Conservation (phyloP, 495 filamentous ascomycete genomes). For the Aspergillus carlsbadensis region DNA sequence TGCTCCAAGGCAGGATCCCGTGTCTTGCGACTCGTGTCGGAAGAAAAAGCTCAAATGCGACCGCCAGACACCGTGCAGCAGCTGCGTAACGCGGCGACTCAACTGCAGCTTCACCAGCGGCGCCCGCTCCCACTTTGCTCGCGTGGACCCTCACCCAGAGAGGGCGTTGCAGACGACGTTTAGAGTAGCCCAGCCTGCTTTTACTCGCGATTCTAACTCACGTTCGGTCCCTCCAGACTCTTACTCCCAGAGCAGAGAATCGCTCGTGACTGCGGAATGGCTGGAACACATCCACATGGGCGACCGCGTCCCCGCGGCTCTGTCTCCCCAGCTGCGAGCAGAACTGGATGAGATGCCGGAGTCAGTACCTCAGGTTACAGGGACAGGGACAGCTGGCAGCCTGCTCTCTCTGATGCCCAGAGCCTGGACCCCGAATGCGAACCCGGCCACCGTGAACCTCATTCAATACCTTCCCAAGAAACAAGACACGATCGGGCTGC, state of each 20-base stretch:
- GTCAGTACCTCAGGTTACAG: not conserved
- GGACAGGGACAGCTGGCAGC: not conserved
- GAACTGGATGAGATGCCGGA: constrained; percentile 9
- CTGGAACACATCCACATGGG: constrained; percentile 44
- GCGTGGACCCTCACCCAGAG: no score
- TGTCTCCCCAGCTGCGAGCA: constrained; percentile 25
- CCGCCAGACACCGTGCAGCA: constrained; percentile 44
- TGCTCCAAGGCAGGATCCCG: constrained; percentile 44
- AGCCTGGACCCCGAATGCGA: constrained; percentile 15
- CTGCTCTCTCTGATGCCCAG: not conserved
- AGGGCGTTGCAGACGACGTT: no score
- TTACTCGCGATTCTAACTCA: no score
- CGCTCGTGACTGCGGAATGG: constrained; percentile 30
- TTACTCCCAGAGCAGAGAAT: constrained; percentile 15
- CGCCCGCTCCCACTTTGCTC: no score
- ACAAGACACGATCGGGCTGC: constrained; percentile 28
- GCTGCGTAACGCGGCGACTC: constrained; percentile 38
- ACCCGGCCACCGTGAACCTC: constrained; percentile 25
- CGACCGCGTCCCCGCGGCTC: constrained; percentile 29
- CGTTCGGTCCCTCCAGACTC: no score
- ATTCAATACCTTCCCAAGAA: constrained; percentile 26
- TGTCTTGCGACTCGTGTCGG: constrained; percentile 47
- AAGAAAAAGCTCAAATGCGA: constrained; percentile 48
- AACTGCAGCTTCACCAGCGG: constrained; percentile 21
- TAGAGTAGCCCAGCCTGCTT: no score